Conservation (phyloP, 1,284 basidiomycete genomes). For the Pseudozyma flocculosa region DNA sequence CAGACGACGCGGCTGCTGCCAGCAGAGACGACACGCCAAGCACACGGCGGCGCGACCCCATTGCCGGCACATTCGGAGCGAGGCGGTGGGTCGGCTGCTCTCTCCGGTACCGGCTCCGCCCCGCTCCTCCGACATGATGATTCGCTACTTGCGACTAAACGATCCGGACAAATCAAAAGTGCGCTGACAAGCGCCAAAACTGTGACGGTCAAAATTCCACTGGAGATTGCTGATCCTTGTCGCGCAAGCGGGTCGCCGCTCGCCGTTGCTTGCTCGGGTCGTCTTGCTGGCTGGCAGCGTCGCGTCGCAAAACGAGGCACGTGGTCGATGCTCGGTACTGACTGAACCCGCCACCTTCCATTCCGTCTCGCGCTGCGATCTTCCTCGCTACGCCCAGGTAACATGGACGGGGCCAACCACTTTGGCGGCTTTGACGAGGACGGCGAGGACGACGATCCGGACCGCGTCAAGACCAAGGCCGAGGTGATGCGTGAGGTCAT, state of each 20-base stretch:
- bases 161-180: slow-evolving; percentile 38
- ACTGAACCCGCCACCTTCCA: neutral
- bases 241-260: neutral
- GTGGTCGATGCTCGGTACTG: too few species aligned
- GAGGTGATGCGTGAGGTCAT: slow-evolving; percentile 99
- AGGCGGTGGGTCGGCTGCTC: too few species aligned
- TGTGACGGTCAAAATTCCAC: slow-evolving; percentile 53
- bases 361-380: neutral
- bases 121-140: slow-evolving; percentile 42
- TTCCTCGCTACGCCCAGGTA: slow-evolving; percentile 9
- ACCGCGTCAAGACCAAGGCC: slow-evolving; percentile 66
- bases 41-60: too few species aligned
- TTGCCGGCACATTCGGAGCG: too few species aligned
- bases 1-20: too few species aligned
- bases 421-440: slow-evolving; percentile 78
- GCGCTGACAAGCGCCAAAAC: slow-evolving; percentile 39
- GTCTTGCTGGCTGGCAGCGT: neutral
- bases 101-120: too few species aligned
- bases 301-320: too few species aligned
- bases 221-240: slow-evolving; percentile 57
- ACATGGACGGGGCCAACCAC: slow-evolving; percentile 61
- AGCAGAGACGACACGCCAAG: too few species aligned
- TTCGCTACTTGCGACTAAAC: slow-evolving; percentile 44
- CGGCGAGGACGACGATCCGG: slow-evolving; percentile 71
- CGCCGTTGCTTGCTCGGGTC: neutral